A percentile compares a stretch with the other conserved stretches of the same genome.
phyloP scores from a whole-genome alignment of 2,329 filamentous ascomycete genomes.

The Paecilomyces dactylethromorphus region DNA sequence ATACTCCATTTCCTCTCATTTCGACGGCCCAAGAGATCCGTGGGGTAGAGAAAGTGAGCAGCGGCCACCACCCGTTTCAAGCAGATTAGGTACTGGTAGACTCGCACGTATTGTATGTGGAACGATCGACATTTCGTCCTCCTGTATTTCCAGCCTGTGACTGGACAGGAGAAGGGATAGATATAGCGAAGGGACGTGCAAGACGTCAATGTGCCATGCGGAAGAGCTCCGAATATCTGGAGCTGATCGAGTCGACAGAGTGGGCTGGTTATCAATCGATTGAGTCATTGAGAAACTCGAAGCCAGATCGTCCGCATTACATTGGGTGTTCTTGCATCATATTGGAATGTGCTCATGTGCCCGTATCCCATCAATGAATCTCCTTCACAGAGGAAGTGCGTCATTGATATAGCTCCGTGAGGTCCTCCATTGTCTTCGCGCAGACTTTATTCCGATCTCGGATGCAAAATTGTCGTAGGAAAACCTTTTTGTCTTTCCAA shows the following conservation, averaged over 20 bases:
- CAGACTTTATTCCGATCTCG: neutral
- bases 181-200: neutral
- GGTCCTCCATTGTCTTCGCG: no score
- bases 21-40: no score
- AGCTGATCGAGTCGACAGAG: neutral
- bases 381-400: no score
- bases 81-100: neutral
- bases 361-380: no score
- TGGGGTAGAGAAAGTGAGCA: no score
- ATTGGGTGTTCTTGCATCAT: neutral
- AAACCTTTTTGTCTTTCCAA: neutral
- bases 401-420: no score
- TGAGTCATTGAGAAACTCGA: neutral
- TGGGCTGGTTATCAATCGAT: neutral
- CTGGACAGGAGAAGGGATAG: neutral
- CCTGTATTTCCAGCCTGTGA: neutral
- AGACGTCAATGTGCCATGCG: neutral
- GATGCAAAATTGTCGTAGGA: neutral
- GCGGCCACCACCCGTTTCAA: neutral
- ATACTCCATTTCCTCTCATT: neutral
- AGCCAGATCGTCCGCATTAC: neutral
- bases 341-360: no score
- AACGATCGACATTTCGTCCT: neutral
- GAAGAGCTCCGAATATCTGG: no score
- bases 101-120: neutral